Conservation (phyloP, 1,284 basidiomycete species). For the Malassezia slooffiae region DNA sequence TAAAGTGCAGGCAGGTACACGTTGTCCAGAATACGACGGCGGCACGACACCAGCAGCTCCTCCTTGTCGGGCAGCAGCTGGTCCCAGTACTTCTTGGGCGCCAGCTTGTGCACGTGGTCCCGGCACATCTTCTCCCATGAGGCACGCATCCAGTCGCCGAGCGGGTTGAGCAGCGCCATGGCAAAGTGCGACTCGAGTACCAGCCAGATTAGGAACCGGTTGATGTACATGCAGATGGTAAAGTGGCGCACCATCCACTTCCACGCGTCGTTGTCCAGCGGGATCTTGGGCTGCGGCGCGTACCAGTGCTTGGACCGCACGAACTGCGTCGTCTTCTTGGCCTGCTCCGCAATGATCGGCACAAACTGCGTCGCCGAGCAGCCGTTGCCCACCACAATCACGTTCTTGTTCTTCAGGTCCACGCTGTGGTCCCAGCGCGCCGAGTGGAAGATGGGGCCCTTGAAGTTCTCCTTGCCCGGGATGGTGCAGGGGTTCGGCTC, state of each 20-base stretch:
- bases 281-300: constrained; percentile 25
- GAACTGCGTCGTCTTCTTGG: constrained; percentile 34
- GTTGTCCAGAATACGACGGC: constrained; percentile 38
- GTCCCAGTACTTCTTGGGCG: constrained; percentile 39
- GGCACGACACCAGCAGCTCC: constrained; percentile 36
- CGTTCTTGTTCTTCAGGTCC: constrained; percentile 40
- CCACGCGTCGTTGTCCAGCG: constrained; percentile 24
- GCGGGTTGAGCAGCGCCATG: constrained; percentile 22
- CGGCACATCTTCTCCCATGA: constrained; percentile 26
- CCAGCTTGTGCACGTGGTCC: constrained; percentile 26
- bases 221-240: constrained; percentile 23
- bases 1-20: constrained; percentile 31
- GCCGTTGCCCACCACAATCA: constrained; percentile 44
- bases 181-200: constrained; percentile 33
- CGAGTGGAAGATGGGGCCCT: constrained; percentile 44
- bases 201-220: constrained; percentile 31
- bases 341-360: constrained; percentile 24
- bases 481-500: constrained; percentile 38
- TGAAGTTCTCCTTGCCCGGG: constrained; percentile 35
- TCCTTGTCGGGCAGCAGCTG: constrained; percentile 28
- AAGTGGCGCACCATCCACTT: constrained; percentile 28
- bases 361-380: constrained; percentile 40
- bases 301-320: constrained; percentile 41
- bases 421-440: constrained; percentile 45
- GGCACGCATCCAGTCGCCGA: constrained; percentile 22